These are phyloP conservation scores for Fusarium heterosporum DNA, from an alignment of 2,329 filamentous ascomycete species.

Conservation along the genomic window DNA sequence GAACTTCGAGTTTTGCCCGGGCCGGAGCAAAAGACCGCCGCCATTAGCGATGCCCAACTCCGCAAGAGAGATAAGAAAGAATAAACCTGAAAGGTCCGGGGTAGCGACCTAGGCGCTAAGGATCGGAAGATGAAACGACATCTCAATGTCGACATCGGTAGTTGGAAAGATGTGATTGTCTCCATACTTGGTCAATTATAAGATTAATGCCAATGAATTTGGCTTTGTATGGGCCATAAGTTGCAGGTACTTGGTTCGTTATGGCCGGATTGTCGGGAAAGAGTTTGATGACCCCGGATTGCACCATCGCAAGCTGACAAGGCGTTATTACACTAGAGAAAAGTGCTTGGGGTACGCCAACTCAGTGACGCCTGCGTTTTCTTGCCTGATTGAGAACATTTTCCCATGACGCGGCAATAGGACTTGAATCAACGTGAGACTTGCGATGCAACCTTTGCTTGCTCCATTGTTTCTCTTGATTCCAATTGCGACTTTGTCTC, in stretches of 20 bases:
- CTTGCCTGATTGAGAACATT: slow-evolving; percentile 9
- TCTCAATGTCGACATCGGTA: slow-evolving; percentile 47
- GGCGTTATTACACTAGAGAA: slow-evolving; percentile 45
- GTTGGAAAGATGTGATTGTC: slow-evolving; percentile 42
- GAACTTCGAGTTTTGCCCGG: slow-evolving; percentile 12
- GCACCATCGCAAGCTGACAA: slow-evolving; percentile 48
- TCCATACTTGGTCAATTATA: slow-evolving; percentile 1
- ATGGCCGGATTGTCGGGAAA: slow-evolving; percentile 34
- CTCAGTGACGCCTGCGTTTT: slow-evolving; percentile 13
- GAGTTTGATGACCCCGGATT: slow-evolving; percentile 44
- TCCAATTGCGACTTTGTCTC: background rate
- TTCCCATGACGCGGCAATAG: slow-evolving; percentile 5
- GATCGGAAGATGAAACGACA: slow-evolving; percentile 29
- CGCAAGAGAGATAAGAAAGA: background rate
- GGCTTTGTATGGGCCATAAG: background rate
- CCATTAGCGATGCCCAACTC: background rate
- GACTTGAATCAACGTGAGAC: background rate
- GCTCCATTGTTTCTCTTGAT: background rate
- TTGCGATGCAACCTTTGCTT: background rate
- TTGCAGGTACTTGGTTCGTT: slow-evolving; percentile 2
- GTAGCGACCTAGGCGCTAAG: slow-evolving; percentile 11
- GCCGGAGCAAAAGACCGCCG: slow-evolving; percentile 11
- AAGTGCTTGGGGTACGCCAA: slow-evolving; percentile 33
- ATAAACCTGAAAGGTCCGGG: slow-evolving; percentile 17
- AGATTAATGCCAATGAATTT: slow-evolving; percentile 16